Base-by-base conservation (phyloP, 1,284 basidiomycete species). In the Rhodotorula sp. region DNA sequence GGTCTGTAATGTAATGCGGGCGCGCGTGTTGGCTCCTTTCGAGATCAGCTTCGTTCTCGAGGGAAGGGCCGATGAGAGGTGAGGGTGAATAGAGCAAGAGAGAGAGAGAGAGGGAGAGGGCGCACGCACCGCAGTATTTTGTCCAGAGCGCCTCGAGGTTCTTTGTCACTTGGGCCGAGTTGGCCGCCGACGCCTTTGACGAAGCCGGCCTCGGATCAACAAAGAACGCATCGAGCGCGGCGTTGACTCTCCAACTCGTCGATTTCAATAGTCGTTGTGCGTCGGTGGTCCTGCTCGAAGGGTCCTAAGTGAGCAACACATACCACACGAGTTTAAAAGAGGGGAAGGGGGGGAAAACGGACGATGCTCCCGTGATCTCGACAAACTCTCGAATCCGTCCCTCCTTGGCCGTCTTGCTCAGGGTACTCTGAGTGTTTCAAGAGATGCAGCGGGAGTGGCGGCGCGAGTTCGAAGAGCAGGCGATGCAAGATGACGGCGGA, bases 171-270 rank as follows among this genome's bases (percentile, higher is more conserved):
- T 46, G 72, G 72, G 56, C 78, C 74, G 42, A 54, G 63, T 51
- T 71, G 54, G 64, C 44, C 24, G 58, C 84, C 51, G 85, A 84
- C 62, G 75, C n/a, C 30, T 48, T 24, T 6, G 42, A 15, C 1
- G 60, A n/a, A 3, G 44, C 2, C 8, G 67, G 44, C 24, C 62
- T 15, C 5, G 69, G 77, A 44, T 73, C 79, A 79, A 64, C 78
- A 77, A 69, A 92, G 80, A 84, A 93, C 0, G 88, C 87, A 80
- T 93, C 88, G 55, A 92, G 82, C 17, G 92, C 91, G 17, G 84
- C 81, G 64, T 93, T 91, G 57, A 91, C 79, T 49, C 87, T 84
- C 78, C 80, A 82, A 37, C 86, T 87, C 81, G 89, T 83, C 71
- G 87, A 87, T 76, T 90, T 88, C 64, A 93, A 80, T 80, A 87